These are phyloP conservation scores for Trichaptum fuscoviolaceum DNA, from an alignment of 768 basidiomycete genomes.

Conservation along the genomic window DNA sequence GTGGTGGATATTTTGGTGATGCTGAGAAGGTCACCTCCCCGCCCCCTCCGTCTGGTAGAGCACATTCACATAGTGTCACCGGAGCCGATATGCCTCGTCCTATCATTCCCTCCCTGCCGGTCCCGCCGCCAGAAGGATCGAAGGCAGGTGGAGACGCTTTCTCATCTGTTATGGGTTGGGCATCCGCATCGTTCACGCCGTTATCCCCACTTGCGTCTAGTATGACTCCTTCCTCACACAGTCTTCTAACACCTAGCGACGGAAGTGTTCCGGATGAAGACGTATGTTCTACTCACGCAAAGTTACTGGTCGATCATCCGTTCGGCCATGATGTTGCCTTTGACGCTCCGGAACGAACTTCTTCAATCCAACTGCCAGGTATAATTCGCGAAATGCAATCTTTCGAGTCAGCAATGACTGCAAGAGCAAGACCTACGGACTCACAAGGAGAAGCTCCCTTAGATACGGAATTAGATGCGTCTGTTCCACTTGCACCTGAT, in stretches of 20 bases:
- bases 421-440: constrained; percentile 37
- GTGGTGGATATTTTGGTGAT: constrained; percentile 16
- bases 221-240: constrained; percentile 23
- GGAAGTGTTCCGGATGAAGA: constrained; percentile 5
- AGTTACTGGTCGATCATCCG: constrained; percentile 41
- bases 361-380: constrained; percentile 39
- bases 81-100: constrained; percentile 55
- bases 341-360: constrained; percentile 44
- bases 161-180: constrained; percentile 62
- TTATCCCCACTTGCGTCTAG: constrained; percentile 15
- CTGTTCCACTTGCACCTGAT: background rate
- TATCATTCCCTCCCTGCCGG: constrained; percentile 11
- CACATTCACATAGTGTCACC: constrained; percentile 77
- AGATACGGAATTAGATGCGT: background rate
- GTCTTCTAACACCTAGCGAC: constrained; percentile 19
- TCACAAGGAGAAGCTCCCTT: background rate
- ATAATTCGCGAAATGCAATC: constrained; percentile 81
- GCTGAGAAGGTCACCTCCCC: constrained; percentile 23
- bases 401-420: constrained; percentile 79
- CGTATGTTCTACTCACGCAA: constrained; percentile 14
- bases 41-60: constrained; percentile 41
- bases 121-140: constrained; percentile 21
- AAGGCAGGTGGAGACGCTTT: constrained; percentile 49
- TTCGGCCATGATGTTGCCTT: constrained; percentile 63
- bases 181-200: constrained; percentile 31